A percentile compares a stretch with the other conserved stretches of the same genome.
Evolutionary conservation across 495 filamentous ascomycete species (phyloP).

Genomic region (Neurospora sp.): DNA sequence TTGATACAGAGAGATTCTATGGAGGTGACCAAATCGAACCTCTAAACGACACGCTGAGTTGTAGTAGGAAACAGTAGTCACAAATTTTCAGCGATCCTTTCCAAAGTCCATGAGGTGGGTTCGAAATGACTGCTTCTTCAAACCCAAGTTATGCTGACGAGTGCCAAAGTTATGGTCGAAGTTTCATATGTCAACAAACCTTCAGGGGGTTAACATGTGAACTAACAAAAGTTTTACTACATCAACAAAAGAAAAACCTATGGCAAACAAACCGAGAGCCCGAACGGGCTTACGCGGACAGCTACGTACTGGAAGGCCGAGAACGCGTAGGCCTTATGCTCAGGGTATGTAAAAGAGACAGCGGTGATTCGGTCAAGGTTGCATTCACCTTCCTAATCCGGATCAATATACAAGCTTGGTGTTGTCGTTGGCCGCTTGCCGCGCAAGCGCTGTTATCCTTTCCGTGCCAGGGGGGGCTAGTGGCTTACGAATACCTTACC

Average conservation of each 20-base stretch:
- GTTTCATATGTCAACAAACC: neutral
- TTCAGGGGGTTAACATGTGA: neutral
- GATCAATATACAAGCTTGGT: neutral
- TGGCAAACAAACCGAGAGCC: neutral
- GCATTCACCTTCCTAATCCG: neutral
- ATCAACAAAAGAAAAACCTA: neutral
- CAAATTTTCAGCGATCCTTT: neutral
- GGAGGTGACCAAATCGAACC: neutral
- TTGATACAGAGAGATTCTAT: neutral
- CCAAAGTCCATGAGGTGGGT: neutral
- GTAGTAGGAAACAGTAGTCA: neutral
- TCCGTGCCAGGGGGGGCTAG: neutral
- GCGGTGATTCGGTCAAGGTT: neutral
- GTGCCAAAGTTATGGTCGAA: neutral
- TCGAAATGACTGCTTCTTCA: neutral
- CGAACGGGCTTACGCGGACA: neutral
- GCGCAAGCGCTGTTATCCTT: neutral
- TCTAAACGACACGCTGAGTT: neutral
- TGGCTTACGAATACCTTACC: neutral
- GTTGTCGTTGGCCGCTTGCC: neutral
- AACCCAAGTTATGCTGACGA: neutral
- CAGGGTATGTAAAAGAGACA: neutral
- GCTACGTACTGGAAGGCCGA: neutral
- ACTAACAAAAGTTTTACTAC: neutral
- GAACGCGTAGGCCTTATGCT: neutral